Evolutionary conservation across 2,329 filamentous ascomycete species (phyloP).

Genomic region (Chaetomiaceae sp.): DNA sequence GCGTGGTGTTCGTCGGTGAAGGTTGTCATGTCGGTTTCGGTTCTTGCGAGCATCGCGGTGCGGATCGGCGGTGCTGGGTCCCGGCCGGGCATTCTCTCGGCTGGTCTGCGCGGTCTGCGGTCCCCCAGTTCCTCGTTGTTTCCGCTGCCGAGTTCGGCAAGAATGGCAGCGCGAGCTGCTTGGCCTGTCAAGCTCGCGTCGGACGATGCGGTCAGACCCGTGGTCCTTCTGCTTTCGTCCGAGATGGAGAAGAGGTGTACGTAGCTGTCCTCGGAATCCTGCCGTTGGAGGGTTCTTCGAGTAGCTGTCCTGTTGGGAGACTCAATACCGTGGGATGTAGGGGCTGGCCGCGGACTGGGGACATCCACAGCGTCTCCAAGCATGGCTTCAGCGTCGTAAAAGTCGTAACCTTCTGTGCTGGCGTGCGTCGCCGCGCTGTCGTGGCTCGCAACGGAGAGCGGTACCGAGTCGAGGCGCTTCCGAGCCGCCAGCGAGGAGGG

Average conservation of each 20-base stretch:
- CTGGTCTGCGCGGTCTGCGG: constrained; percentile 41
- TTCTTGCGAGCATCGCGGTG: constrained; percentile 20
- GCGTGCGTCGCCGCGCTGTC: constrained; percentile 41
- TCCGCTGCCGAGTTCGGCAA: constrained; percentile 26
- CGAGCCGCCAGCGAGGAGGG: constrained; percentile 33
- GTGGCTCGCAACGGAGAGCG: constrained; percentile 48
- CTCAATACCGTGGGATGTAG: constrained; percentile 31
- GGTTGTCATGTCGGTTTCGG: constrained; percentile 23
- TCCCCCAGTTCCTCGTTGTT: constrained; percentile 41
- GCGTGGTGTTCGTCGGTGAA: constrained; percentile 32
- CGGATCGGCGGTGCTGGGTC: constrained; percentile 8
- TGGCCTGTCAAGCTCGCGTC: constrained; percentile 27
- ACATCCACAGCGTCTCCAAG: constrained; percentile 48
- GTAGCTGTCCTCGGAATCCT: constrained; percentile 57
- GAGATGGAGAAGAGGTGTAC: constrained; percentile 56
- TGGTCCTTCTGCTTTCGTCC: constrained; percentile 40
- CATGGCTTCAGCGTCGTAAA: constrained; percentile 56
- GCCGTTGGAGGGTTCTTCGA: constrained; percentile 32
- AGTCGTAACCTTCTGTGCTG: constrained; percentile 59
- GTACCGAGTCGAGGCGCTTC: constrained; percentile 45
- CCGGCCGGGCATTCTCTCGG: constrained; percentile 28
- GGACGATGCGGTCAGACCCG: constrained; percentile 36
- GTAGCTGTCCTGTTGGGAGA: constrained; percentile 29
- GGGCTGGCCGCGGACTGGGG: constrained; percentile 38
- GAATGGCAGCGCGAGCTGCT: constrained; percentile 9